Evolutionary conservation across 75 land plant species (phyloP).

Genomic region (Sequoiadendron giganteum): DNA sequence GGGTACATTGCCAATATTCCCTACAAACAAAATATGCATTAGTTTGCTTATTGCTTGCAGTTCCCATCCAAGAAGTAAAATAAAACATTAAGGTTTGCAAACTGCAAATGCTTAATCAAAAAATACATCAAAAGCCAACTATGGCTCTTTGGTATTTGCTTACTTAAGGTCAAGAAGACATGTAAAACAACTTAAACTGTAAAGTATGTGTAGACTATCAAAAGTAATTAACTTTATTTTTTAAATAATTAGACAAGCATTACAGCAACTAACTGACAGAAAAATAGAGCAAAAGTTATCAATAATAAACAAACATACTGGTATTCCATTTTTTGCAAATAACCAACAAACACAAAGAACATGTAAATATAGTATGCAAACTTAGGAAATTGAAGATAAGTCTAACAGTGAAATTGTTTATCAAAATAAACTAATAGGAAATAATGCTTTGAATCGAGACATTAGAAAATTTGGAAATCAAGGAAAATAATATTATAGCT

Average conservation of each 20-base stretch:
- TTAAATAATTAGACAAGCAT: neutral
- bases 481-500: neutral
- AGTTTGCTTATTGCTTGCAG: neutral
- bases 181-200: neutral
- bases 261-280: neutral
- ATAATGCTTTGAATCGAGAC: neutral
- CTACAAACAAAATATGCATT: constrained; percentile 29
- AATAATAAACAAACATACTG: neutral
- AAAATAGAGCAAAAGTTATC: neutral
- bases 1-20: constrained; percentile 96
- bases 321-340: neutral
- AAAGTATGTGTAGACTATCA: neutral
- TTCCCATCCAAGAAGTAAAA: neutral
- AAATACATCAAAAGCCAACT: neutral
- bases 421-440: neutral
- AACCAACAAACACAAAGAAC: neutral
- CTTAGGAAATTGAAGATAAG: neutral
- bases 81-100: neutral
- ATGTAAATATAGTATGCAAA: neutral
- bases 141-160: neutral
- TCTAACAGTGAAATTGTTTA: neutral
- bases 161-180: neutral
- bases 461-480: neutral
- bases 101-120: neutral
- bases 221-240: neutral